Percentiles rank a stretch among this genome's conserved stretches.
phyloP scores from a whole-genome alignment of 2,329 filamentous ascomycete genomes.

The Nannizzia gypsea region DNA sequence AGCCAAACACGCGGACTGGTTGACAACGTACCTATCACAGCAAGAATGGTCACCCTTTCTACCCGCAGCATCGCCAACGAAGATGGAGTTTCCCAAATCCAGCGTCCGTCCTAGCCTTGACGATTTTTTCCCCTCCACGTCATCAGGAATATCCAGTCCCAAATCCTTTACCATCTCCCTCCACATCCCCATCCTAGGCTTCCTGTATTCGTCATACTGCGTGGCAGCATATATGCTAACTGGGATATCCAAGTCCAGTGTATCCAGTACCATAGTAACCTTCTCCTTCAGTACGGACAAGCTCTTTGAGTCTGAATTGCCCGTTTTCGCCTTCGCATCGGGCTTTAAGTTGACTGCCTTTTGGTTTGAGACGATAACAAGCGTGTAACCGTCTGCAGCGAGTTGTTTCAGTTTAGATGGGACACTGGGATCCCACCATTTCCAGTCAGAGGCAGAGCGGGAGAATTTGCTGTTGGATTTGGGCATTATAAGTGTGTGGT shows the following conservation, averaged over 20 bases:
- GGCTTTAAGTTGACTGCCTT: constrained; percentile 64
- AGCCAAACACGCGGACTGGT: neutral
- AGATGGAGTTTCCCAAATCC: constrained; percentile 62
- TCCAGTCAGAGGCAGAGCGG: constrained; percentile 67
- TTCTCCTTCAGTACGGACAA: constrained; percentile 75
- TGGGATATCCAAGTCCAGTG: constrained; percentile 55
- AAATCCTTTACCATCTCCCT: constrained; percentile 52
- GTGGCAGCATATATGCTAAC: constrained; percentile 78
- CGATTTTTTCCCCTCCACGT: neutral
- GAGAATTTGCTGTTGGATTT: constrained; percentile 70
- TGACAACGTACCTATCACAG: constrained; percentile 41
- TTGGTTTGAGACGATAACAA: constrained; percentile 83
- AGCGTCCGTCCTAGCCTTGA: constrained; percentile 27
- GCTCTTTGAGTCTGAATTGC: constrained; percentile 56
- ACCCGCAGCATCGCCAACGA: constrained; percentile 74
- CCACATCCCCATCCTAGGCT: constrained; percentile 89
- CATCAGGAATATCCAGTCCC: constrained; percentile 37
- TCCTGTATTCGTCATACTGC: constrained; percentile 66
- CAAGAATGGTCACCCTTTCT: constrained; percentile 47
- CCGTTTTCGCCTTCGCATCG: constrained; percentile 58
- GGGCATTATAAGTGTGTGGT: constrained; percentile 75
- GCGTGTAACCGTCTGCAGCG: constrained; percentile 59
- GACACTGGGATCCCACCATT: constrained; percentile 75
- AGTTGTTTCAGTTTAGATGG: constrained; percentile 56
- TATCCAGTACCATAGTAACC: constrained; percentile 53